Evolutionary conservation across 345 rosid genomes (phyloP).

Genomic region (Boechera retrofracta): DNA sequence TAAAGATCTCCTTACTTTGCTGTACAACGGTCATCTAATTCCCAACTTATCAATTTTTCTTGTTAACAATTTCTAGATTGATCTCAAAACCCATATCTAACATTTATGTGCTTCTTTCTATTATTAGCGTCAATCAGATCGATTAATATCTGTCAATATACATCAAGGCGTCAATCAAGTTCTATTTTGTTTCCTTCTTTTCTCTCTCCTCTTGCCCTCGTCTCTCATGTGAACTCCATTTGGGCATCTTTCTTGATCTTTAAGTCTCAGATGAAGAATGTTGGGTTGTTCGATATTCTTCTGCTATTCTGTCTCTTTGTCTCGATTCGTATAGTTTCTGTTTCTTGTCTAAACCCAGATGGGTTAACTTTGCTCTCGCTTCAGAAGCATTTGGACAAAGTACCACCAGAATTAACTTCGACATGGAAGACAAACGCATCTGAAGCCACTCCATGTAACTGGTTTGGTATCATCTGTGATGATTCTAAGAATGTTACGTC

Average conservation of each 20-base stretch:
- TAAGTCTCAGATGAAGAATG: slow-evolving; percentile 32
- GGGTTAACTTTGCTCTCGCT: slow-evolving; percentile 61
- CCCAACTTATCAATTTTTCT: neutral
- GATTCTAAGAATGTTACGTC: slow-evolving; percentile 44
- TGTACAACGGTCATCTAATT: slow-evolving; percentile 14
- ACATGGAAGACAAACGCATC: slow-evolving; percentile 57
- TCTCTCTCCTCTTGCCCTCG: too few relatives aligned
- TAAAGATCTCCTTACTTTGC: slow-evolving; percentile 9
- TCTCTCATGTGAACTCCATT: too few relatives aligned
- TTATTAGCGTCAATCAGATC: slow-evolving; percentile 17
- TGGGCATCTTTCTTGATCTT: too few relatives aligned
- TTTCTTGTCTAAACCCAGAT: slow-evolving; percentile 52
- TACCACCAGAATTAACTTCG: slow-evolving; percentile 49
- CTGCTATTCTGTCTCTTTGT: slow-evolving; percentile 28
- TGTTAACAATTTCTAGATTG: neutral
- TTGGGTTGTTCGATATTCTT: neutral
- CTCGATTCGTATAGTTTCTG: slow-evolving; percentile 13
- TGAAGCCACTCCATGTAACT: slow-evolving; percentile 58
- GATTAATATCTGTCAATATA: neutral
- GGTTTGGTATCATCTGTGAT: slow-evolving; percentile 65
- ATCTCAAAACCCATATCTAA: neutral
- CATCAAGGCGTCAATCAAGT: too few relatives aligned
- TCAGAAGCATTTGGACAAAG: slow-evolving; percentile 51
- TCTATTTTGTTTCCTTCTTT: too few relatives aligned
- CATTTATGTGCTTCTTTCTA: slow-evolving; percentile 9